These are phyloP conservation scores for Pseudomonodictys pantanalensis DNA, from an alignment of 495 filamentous ascomycete genomes.

Conservation along the genomic window DNA sequence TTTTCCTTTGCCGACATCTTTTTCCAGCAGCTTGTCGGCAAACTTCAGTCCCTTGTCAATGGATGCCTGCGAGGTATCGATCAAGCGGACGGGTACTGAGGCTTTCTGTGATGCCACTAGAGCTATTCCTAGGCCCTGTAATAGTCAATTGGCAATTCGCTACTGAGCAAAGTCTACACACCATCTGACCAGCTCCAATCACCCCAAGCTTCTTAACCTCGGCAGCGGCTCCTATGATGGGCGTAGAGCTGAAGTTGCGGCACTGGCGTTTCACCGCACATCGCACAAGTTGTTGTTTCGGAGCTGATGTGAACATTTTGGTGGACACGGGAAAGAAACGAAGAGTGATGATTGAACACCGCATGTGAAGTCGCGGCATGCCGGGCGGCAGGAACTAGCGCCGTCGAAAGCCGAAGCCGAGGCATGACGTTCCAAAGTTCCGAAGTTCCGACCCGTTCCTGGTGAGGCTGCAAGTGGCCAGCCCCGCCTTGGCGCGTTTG, in stretches of 20 bases:
- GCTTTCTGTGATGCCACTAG: constrained; percentile 88
- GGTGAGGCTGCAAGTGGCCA: too few relatives aligned
- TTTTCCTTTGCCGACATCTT: constrained; percentile 81
- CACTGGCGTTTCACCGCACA: constrained; percentile 28
- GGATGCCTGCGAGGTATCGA: constrained; percentile 82
- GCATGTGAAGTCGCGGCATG: constrained; percentile 8
- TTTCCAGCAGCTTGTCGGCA: constrained; percentile 88
- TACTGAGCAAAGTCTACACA: constrained; percentile 11
- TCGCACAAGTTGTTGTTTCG: constrained; percentile 26
- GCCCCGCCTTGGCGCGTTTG: constrained; percentile 24
- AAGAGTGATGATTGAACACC: not conserved
- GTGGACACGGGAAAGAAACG: not conserved
- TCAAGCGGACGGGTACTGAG: constrained; percentile 75
- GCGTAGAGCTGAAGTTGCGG: constrained; percentile 55
- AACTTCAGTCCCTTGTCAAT: constrained; percentile 89
- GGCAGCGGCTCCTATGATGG: constrained; percentile 49
- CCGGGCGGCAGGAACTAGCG: not conserved
- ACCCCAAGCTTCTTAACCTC: constrained; percentile 90
- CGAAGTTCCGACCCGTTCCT: too few relatives aligned
- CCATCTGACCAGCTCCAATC: constrained; percentile 91
- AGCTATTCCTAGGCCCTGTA: constrained; percentile 90
- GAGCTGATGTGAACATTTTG: constrained; percentile 26
- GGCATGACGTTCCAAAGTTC: constrained; percentile 6
- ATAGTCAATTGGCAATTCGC: constrained; percentile 32
- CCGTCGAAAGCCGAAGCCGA: constrained; percentile 18